Evolutionary conservation across 805 yeast species (phyloP).

Genomic region (Blastobotrys americana): DNA sequence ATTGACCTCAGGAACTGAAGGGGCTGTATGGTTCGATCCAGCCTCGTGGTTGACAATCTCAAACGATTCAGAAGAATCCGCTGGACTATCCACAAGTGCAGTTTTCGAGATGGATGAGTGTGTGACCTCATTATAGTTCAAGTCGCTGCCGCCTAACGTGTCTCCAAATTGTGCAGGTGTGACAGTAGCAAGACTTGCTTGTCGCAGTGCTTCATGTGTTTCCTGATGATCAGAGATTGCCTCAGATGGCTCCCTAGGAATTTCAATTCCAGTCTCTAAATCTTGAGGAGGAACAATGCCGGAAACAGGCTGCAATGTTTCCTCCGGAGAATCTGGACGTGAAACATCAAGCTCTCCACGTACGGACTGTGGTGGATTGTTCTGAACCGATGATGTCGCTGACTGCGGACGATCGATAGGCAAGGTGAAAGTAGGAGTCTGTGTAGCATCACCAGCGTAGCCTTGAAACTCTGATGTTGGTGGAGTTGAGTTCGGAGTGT

Average conservation of each 20-base stretch:
- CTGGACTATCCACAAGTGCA: background rate
- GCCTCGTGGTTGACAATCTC: slow-evolving; percentile 30
- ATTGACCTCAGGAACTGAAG: background rate
- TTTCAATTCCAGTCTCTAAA: slow-evolving; percentile 6
- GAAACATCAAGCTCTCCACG: slow-evolving; percentile 60
- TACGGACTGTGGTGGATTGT: slow-evolving; percentile 85
- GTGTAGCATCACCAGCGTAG: slow-evolving; percentile 15
- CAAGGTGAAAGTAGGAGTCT: slow-evolving; percentile 34
- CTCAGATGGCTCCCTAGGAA: slow-evolving; percentile 8
- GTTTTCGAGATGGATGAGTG: background rate
- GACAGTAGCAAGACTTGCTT: background rate
- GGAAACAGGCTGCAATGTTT: slow-evolving; percentile 30
- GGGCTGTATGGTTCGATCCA: background rate
- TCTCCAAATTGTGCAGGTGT: background rate
- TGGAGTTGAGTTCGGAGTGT: slow-evolving; percentile 26
- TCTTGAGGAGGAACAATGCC: slow-evolving; percentile 25
- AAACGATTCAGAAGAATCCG: slow-evolving; percentile 23
- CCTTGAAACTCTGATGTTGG: slow-evolving; percentile 23
- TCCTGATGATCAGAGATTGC: background rate
- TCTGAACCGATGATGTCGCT: slow-evolving; percentile 82
- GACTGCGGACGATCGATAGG: slow-evolving; percentile 62
- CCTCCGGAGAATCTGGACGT: slow-evolving; percentile 37
- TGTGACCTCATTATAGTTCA: too few species aligned
- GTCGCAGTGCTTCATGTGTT: slow-evolving; percentile 3
- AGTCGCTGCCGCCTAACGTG: background rate